phyloP scores from a whole-genome alignment of 2,329 filamentous ascomycete genomes.

The Cytospora piceicola region DNA sequence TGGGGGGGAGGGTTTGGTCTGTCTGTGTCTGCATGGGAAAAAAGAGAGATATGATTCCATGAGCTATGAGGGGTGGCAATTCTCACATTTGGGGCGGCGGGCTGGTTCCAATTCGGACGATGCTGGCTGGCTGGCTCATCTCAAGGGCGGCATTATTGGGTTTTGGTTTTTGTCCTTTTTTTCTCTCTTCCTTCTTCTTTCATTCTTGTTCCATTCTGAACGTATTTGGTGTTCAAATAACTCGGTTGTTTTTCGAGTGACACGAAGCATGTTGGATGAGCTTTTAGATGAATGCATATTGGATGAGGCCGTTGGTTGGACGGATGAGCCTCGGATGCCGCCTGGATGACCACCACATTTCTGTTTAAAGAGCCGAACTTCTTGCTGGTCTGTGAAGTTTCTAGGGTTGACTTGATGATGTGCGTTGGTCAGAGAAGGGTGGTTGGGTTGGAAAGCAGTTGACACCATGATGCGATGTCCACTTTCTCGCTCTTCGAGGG shows the following conservation, averaged over 20 bases:
- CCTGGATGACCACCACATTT: neutral
- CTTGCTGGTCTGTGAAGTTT: too few relatives aligned
- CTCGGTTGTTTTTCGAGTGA: neutral
- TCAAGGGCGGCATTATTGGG: slow-evolving; percentile 5
- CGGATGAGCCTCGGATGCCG: neutral
- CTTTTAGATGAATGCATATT: neutral
- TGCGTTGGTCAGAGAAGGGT: too few relatives aligned
- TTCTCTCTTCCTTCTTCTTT: neutral
- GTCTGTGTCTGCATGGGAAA: neutral
- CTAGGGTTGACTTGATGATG: too few relatives aligned
- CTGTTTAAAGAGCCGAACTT: neutral
- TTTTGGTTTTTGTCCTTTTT: neutral
- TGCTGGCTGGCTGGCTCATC: slow-evolving; percentile 14
- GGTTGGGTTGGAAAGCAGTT: too few relatives aligned
- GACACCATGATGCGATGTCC: too few relatives aligned
- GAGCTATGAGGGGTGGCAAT: neutral
- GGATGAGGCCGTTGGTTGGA: slow-evolving; percentile 2
- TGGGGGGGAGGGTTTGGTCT: too few relatives aligned
- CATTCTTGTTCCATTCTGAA: neutral
- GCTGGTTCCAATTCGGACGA: slow-evolving; percentile 1
- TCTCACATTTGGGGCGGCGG: neutral
- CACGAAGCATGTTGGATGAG: neutral
- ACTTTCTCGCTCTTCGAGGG: too few relatives aligned
- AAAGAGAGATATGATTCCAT: slow-evolving; percentile 13
- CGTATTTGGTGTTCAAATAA: neutral